Base-by-base conservation (phyloP, 768 basidiomycete genomes). In the Agaricus blazei region DNA sequence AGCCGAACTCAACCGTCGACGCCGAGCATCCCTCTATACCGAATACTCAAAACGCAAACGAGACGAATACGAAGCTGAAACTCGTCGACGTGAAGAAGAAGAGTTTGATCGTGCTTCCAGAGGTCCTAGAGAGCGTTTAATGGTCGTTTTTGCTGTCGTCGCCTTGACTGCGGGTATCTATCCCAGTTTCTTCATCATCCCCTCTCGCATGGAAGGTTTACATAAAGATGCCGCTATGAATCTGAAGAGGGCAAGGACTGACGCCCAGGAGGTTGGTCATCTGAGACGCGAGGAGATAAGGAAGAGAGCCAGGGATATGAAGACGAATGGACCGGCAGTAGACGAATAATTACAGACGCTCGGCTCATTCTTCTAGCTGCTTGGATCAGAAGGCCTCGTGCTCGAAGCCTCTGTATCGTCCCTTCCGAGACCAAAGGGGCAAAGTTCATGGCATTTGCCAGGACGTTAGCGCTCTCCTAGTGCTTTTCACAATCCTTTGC, bases 221-320 rank as follows among this genome's bases (percentile, higher is more conserved):
- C 85, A 88, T 60, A 67, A 66, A 9, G 68, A 70, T 3, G 88
- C 88, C 0, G 79, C 75, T 1, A 68, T 69, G 8, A 86, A 85
- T 58, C 76, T 88, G 19, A 75, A 81, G 0, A 75, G 80, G 55
- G 87, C 84, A 3, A 76, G 83, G 15, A 64, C 66, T 12, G 86
- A 86, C 36, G 83, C 84, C 6, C 68, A 72, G 42, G 75, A 81
- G 58, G 65, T 77, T 40, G 85, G 87, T 0, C 73, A 71, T 40
- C 76, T 80, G 58, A 69, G 85, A 48, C 73, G 84, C 47, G 68
- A 67, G 43, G 76, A 75, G 54, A 75, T 88, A 56, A 70, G 75
- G 31, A 72, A 74, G 57, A 74, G 77, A 3, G 82, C 82, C 12
- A 67, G 63, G 55, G 76, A 78, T 51, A 68, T 73, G 2, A 55